Conservation (phyloP, 139 green algal species). For the Coelastrella sp. region DNA sequence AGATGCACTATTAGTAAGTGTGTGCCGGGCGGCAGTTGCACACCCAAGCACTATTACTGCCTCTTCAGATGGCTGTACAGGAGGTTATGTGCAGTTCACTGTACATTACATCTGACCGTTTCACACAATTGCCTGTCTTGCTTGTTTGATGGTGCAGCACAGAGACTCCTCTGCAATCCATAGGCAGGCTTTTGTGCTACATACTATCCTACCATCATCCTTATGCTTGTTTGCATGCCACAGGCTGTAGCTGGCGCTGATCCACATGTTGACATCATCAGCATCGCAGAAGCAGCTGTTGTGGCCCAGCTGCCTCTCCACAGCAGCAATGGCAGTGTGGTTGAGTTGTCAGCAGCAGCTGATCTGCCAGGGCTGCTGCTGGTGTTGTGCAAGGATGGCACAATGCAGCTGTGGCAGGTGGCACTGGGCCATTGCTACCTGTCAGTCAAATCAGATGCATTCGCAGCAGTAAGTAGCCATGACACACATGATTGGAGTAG, state of each 20-base stretch:
- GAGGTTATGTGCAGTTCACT: too few species aligned
- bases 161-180: too few species aligned
- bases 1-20: constrained; percentile 65
- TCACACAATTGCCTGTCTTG: too few species aligned
- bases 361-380: constrained; percentile 55
- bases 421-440: constrained; percentile 46
- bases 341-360: constrained; percentile 51
- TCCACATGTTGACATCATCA: constrained; percentile 69
- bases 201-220: background rate
- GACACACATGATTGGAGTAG: background rate
- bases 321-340: constrained; percentile 48
- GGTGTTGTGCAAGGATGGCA: constrained; percentile 60
- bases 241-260: constrained; percentile 66
- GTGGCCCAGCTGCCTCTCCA: constrained; percentile 56
- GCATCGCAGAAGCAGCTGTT: constrained; percentile 65
- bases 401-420: constrained; percentile 68
- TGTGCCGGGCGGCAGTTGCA: background rate
- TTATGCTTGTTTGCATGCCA: constrained; percentile 12
- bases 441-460: constrained; percentile 46
- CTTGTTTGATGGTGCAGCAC: background rate
- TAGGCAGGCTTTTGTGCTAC: background rate
- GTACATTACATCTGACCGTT: too few species aligned
- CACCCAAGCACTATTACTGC: background rate
- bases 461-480: constrained; percentile 47
- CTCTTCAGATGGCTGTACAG: background rate